Base-by-base conservation (phyloP, 306 rosid genomes). In the Acmispon strigosus region DNA sequence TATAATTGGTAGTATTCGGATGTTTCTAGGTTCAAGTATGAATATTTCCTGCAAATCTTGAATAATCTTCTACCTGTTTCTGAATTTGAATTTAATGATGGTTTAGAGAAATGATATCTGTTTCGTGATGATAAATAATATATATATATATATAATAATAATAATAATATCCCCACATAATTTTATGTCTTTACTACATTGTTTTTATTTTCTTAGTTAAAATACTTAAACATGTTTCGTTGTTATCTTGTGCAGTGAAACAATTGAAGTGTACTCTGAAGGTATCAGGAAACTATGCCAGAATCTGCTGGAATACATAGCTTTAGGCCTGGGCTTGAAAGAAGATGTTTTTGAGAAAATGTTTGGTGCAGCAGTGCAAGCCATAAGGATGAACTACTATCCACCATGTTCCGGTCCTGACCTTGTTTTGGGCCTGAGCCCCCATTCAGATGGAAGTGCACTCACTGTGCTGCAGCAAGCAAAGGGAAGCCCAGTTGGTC, bases 371-470 rank as follows among this genome's bases (percentile, higher is more conserved):
- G 87, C 90, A 39, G 97, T 95, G 37, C 99, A 95, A 82, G 99
- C 99, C 58, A 64, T 91, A 76, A 89, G 99, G 85, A 87, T 89
- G 97, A 95, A 95, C 36, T 91, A 91, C 80, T 95, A 95, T 55
- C 97, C 99, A n/a, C 80, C 96, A 51, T 95, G 99, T 73, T 76
- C 96, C 3, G 87, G 97, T 55, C 99, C 99, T 58, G 99, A 95
- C 83, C 97, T 95, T 82, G 99, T 89, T 62, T 77, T 95, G 73
- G 99, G 99, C 14, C 85, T 95, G 44, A 95, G 99, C 63, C 97
- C 99, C 19, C 97, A 95, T 83, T 95, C 99, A 37, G 99, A 95
- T 82, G 99, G 97, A 74, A 95, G 97, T 78, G 99, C 96, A 27
- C 87, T 95, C 47, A 91, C 99, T 82, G 95, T 91, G 50, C 81